Evolutionary conservation across 129 eudicot genomes (phyloP), one percentile per base, ranked within the genome.

Genomic region (Pulicaria dysenterica): DNA sequence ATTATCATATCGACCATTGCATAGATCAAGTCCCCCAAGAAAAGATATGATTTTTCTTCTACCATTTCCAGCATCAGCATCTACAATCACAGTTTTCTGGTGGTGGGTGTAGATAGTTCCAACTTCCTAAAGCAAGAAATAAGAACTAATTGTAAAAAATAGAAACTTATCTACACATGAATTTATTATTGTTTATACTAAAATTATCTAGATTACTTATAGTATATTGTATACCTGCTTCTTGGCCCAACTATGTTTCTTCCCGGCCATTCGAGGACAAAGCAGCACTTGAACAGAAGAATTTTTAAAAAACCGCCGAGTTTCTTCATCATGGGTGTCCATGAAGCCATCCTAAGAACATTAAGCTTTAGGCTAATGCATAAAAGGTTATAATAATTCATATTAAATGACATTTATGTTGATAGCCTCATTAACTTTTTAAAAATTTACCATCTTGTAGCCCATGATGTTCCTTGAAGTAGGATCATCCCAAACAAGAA

Each of bases 401-500:
- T 59, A 14, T 73, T 43, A n/a, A 76, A 14, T 31, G 34, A 14
- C 39, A 46, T 11, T 10, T 37, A 10, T 8, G 14, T 11, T 4
- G 15, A 4, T 17, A 43, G 31, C 31, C 31, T 13, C n/a, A 19
- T 65, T 44, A 66, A 31, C 40, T 34, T 2, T 24, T 43, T 14
- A 8, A 48, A 74, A 41, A 16, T 80, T 76, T 81, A 94, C 99
- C 51, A 88, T 80, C 75, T 86, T 81, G 83, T 94, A 94, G 24
- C 99, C 99, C 85, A 94, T 73, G 72, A 94, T 94, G 88, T 82
- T 94, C 74, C 96, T 94, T 64, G 99, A 94, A 45, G 97, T 90
- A 73, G 99, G 99, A 64, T 94, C 99, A 83, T 94, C 99, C 99
- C 99, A 94, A 43, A 94, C 87, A 61, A 94, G 99, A 53, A 94